Evolutionary conservation across 2,329 filamentous ascomycete species (phyloP).

Genomic region (Alternaria sp.): DNA sequence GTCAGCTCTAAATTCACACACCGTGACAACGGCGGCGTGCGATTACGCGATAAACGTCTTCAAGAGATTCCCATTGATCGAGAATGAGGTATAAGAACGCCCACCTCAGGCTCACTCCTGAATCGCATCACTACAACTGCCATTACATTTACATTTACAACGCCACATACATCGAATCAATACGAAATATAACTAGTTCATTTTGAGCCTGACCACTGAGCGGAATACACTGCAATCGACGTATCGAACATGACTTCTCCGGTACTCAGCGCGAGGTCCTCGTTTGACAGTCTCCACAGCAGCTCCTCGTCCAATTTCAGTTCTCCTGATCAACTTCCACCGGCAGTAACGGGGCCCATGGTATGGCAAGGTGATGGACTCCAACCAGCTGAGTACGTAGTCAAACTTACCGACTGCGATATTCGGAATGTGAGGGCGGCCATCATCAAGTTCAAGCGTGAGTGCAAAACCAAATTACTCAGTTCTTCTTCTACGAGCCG

Average conservation of each 20-base stretch:
- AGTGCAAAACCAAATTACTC: slow-evolving; percentile 5
- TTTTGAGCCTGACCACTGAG: neutral
- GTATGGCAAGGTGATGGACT: slow-evolving; percentile 42
- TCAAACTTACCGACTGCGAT: slow-evolving; percentile 32
- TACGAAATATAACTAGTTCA: neutral
- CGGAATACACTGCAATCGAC: neutral
- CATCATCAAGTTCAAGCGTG: slow-evolving; percentile 42
- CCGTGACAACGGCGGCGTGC: slow-evolving; percentile 2
- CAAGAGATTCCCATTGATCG: neutral
- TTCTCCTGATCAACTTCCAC: slow-evolving; percentile 38
- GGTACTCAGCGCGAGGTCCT: slow-evolving; percentile 37
- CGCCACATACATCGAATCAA: slow-evolving; percentile 2
- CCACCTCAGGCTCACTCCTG: slow-evolving; percentile 6
- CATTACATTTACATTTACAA: neutral
- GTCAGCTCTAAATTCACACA: slow-evolving; percentile 35
- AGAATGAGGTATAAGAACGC: slow-evolving; percentile 8
- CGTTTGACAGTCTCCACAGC: slow-evolving; percentile 41
- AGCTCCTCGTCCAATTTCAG: slow-evolving; percentile 27
- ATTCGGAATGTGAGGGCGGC: slow-evolving; percentile 40
- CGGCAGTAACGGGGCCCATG: slow-evolving; percentile 38
- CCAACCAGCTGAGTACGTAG: slow-evolving; percentile 32
- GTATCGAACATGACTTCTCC: slow-evolving; percentile 30
- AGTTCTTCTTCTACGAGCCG: neutral
- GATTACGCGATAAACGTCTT: slow-evolving; percentile 3
- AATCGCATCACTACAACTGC: neutral